Percentiles rank a stretch among this genome's conserved stretches.
Evolutionary conservation across 768 basidiomycete genomes (phyloP).

Genomic region (Termitomyces sp.): DNA sequence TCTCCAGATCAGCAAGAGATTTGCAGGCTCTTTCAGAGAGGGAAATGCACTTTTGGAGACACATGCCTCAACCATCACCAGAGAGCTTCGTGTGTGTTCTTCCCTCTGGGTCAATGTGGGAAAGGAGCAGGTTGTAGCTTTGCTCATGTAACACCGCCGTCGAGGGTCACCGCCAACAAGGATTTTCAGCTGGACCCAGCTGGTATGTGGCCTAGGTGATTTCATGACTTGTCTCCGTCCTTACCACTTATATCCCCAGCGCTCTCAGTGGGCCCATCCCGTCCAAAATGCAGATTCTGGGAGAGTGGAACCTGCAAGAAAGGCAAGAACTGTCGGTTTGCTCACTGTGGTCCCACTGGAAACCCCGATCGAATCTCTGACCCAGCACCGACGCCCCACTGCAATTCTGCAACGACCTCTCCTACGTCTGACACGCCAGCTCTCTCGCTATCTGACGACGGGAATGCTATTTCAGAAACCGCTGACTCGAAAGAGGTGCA

Average conservation of each 20-base stretch:
- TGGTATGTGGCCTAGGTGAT: conserved; percentile 1
- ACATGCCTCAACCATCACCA: conserved; percentile 10
- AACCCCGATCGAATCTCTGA: neutral
- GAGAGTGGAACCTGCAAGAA: conserved; percentile 2
- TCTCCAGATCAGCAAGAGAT: neutral
- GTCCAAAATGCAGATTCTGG: conserved; percentile 9
- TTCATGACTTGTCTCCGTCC: neutral
- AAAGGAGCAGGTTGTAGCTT: conserved; percentile 14
- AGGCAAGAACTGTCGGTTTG: conserved; percentile 8
- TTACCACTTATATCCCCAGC: neutral
- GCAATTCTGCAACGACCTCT: neutral
- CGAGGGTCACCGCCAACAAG: neutral
- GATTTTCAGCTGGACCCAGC: neutral
- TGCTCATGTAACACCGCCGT: conserved; percentile 2
- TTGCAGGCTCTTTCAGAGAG: conserved; percentile 10
- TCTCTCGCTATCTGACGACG: neutral
- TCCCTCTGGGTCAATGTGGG: conserved; percentile 8
- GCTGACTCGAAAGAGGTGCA: neutral
- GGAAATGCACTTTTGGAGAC: conserved; percentile 6
- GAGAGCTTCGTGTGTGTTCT: conserved; percentile 14
- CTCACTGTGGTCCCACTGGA: neutral
- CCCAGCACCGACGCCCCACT: neutral
- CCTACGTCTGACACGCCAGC: neutral
- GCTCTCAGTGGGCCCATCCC: neutral
- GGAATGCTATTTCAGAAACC: no score